Evolutionary conservation across 2,329 filamentous ascomycete species (phyloP).

Genomic region (Colletotrichum cordylinicola): DNA sequence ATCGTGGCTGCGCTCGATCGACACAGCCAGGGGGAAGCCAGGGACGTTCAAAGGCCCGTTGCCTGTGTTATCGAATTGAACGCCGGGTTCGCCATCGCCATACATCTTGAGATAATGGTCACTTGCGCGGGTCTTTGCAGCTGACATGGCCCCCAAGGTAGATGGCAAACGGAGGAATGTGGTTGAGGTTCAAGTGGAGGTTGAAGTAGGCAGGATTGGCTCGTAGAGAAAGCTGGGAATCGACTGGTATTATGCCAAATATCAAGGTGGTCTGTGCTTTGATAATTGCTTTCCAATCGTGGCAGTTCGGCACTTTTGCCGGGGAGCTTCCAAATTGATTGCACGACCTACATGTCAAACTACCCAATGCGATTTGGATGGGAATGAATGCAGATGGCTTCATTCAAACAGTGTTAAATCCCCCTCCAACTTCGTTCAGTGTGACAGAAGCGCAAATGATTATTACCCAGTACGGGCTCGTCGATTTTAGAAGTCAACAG

Average conservation of each 20-base stretch:
- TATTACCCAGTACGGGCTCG: background rate
- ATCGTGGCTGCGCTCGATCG: background rate
- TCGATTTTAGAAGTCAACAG: background rate
- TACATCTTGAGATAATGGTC: background rate
- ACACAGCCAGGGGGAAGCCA: background rate
- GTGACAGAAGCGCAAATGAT: background rate
- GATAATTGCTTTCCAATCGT: background rate
- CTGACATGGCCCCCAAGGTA: background rate
- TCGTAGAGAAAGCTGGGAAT: background rate
- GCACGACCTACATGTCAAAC: background rate
- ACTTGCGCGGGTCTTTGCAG: background rate
- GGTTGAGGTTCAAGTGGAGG: background rate
- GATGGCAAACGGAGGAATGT: background rate
- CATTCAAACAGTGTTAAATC: background rate
- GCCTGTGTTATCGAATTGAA: background rate
- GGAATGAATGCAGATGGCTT: background rate
- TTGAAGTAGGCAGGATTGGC: background rate
- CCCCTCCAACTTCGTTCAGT: fast-evolving
- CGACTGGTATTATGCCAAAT: background rate
- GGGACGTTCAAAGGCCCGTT: background rate
- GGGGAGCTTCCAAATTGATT: background rate
- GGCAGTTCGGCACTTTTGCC: background rate
- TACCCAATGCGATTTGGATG: background rate
- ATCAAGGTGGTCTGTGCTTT: background rate
- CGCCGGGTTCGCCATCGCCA: background rate